Conservation (phyloP, 2,329 filamentous ascomycete species). For the Myriosclerotinia scirpicola region DNA sequence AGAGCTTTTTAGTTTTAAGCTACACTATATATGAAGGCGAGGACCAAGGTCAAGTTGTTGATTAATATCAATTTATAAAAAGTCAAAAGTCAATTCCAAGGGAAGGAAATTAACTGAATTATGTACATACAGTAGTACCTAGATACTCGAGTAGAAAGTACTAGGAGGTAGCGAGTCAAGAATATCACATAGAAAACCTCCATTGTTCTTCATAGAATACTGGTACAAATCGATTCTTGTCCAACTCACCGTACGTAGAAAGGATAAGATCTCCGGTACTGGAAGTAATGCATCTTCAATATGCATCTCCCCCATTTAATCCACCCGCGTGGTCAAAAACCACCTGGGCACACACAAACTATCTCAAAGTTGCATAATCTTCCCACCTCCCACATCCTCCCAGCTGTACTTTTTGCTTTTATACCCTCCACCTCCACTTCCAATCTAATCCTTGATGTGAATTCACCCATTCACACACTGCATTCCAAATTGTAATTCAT, state of each 20-base stretch:
- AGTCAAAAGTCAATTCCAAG: too few relatives aligned
- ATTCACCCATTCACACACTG: neutral
- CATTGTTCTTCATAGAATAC: too few relatives aligned
- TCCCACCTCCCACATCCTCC: neutral
- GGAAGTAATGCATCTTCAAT: neutral
- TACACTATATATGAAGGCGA: too few relatives aligned
- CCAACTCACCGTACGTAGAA: conserved; percentile 15
- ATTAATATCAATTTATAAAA: too few relatives aligned
- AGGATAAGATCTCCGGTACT: conserved; percentile 6
- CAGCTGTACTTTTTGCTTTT: conserved; percentile 6
- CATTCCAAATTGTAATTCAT: conserved; percentile 16
- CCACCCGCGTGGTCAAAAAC: neutral
- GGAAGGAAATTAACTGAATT: too few relatives aligned
- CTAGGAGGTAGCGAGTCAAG: too few relatives aligned
- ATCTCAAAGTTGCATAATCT: conserved; percentile 7
- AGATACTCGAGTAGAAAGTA: too few relatives aligned
- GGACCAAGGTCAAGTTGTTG: too few relatives aligned
- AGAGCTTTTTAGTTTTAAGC: too few relatives aligned
- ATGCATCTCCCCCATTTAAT: neutral
- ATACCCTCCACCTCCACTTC: neutral
- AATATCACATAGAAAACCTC: too few relatives aligned
- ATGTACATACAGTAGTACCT: too few relatives aligned
- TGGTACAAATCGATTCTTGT: neutral
- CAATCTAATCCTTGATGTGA: conserved; percentile 6
- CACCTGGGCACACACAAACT: neutral